Conservation (phyloP, 139 green algal species). For the Marvania coccoides region DNA sequence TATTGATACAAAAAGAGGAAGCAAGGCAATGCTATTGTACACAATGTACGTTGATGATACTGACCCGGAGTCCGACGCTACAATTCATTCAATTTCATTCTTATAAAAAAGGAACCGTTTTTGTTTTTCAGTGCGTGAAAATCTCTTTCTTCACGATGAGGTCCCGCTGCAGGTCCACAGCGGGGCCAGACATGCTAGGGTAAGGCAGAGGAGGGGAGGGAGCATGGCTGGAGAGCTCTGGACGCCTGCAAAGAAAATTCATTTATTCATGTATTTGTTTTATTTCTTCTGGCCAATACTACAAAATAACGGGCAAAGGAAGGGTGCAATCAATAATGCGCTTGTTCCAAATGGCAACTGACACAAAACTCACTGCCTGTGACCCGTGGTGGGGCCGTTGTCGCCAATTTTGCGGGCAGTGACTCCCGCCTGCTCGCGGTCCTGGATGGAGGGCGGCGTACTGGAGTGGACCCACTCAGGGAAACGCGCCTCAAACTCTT, state of each 20-base stretch:
- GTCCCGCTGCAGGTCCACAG: not conserved
- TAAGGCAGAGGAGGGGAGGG: not conserved
- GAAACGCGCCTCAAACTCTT: too few species aligned
- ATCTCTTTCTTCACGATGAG: not conserved
- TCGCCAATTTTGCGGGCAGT: not conserved
- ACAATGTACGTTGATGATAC: too few species aligned
- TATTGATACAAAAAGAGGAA: too few species aligned
- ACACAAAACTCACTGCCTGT: constrained; percentile 1
- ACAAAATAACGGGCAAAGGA: not conserved
- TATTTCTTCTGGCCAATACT: not conserved
- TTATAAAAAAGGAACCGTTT: not conserved
- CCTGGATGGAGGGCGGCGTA: constrained; percentile 2
- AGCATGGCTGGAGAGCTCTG: not conserved
- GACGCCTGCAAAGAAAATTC: not conserved
- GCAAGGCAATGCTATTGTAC: too few species aligned
- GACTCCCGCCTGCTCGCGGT: constrained; percentile 5
- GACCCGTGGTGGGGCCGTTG: constrained; percentile 2
- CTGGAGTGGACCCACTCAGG: constrained; percentile 4
- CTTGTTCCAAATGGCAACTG: not conserved
- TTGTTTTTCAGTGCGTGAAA: not conserved
- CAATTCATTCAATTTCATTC: not conserved
- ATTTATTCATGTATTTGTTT: not conserved
- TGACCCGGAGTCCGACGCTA: too few species aligned
- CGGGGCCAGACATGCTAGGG: not conserved
- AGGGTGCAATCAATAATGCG: not conserved